phyloP scores from a whole-genome alignment of 306 rosid genomes.

The Pyrus communis region DNA sequence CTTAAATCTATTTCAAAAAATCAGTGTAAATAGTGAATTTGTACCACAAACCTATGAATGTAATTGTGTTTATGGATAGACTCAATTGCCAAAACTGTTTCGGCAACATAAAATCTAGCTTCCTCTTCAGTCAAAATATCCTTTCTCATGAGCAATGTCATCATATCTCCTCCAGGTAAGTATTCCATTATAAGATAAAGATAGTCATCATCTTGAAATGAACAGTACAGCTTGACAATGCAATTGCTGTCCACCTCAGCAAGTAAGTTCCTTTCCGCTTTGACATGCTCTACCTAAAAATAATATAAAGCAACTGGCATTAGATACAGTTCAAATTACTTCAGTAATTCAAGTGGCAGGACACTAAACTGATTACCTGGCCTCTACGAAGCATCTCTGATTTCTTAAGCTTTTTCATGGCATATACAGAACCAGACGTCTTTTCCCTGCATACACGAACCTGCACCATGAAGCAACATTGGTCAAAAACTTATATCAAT shows the following conservation, averaged over 20 bases:
- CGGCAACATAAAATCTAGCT: constrained; percentile 90
- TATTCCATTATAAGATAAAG: constrained; percentile 97
- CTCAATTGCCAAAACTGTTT: constrained; percentile 86
- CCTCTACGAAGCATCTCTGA: constrained; percentile 99
- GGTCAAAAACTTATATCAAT: background rate
- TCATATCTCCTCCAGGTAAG: constrained; percentile 98
- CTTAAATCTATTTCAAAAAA: background rate
- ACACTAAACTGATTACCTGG: constrained; percentile 58
- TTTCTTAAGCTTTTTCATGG: constrained; percentile 97
- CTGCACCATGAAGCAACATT: constrained; percentile 46
- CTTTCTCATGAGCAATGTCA: constrained; percentile 98
- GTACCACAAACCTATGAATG: constrained; percentile 64
- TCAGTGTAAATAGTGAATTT: background rate
- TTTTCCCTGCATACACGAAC: constrained; percentile 93
- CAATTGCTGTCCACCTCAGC: constrained; percentile 99
- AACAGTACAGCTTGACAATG: constrained; percentile 89
- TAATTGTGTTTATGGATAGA: constrained; percentile 94
- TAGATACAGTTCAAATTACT: constrained; percentile 4
- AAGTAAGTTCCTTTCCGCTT: constrained; percentile 94
- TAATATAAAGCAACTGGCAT: constrained; percentile 2
- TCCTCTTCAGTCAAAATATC: constrained; percentile 89
- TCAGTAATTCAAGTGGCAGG: constrained; percentile 13
- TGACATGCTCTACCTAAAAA: constrained; percentile 91
- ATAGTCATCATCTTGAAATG: constrained; percentile 90
- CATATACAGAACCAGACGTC: constrained; percentile 78